Evolutionary conservation across 495 filamentous ascomycete species (phyloP), one percentile per base, ranked within the genome.

Genomic region (Cairneyella variabilis): DNA sequence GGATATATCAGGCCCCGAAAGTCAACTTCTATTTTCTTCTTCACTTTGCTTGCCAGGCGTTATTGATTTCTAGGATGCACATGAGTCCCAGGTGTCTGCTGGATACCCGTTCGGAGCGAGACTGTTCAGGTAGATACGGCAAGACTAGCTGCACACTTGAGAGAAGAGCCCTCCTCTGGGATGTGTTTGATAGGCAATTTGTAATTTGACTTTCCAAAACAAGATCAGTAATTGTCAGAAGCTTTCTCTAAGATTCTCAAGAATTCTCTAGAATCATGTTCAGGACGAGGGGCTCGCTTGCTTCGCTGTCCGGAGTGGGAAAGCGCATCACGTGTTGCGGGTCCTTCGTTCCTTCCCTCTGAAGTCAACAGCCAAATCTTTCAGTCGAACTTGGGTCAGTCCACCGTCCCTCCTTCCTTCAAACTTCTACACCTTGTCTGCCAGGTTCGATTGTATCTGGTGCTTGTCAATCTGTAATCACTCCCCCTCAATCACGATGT

Each of bases 61-160:
- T 54, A 23, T 45, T 49, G 17, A n/a, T n/a, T n/a, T n/a, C n/a
- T n/a, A 44, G 30, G 51, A 21, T 59, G 48, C 50, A 49, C 44
- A 48, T 34, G 38, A 32, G 21, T 48, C 49, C n/a, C 4, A 47
- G 44, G 44, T 47, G 16, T 47, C 44, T 34, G n/a, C 9, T 45
- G 34, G 50, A 59, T 54, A 54, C 56, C 56, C 51, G 53, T 55
- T 36, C 45, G 40, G 48, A 57, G 51, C 39, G n/a, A 48, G 14
- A 22, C 23, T 43, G 18, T 52, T 54, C 44, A 37, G 50, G 56
- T 54, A 59, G 22, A 54, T 25, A 47, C 48, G 16, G 51, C 43
- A 50, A 51, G 32, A 14, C n/a, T 17, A 18, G 16, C 44, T 44
- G 30, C 28, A 27, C 36, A 41, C 48, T 52, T 48, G 48, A 49